Base-by-base conservation (phyloP, 305 asterid genomes). In the Solanum chacoense region DNA sequence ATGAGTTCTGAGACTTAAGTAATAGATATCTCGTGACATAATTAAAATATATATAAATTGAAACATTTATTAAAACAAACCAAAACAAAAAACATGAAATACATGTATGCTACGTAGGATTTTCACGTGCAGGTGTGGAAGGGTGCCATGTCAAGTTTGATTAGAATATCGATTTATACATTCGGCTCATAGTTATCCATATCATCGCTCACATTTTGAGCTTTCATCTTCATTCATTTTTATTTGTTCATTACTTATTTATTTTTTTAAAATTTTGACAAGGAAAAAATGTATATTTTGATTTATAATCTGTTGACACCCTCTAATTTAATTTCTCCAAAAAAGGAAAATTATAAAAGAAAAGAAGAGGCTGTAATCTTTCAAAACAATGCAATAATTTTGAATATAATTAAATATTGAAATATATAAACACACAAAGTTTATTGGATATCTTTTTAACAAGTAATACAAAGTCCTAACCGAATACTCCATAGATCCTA, bases 181-280 rank as follows among this genome's bases (percentile, higher is more conserved):
- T 55, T 0, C 67, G 24, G 24, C n/a, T 55, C 67, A 7, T 55
- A 55, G 11, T 55, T 18, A 3, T 55, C 67, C 24, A 20, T 55
- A 55, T 55, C n/a, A 55, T 1, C 67, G 67, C 67, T 55, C 24
- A 13, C 14, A 40, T 11, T 40, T 40, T 40, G 11, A 16, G n/a
- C 2, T 55, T 14, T 0, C 8, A 55, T 20, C 67, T 55, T 20
- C 24, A 0, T 20, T 55, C 10, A 55, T 55, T 55, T 55, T 20
- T 55, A 55, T 55, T 55, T 55, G 67, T 7, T 55, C 5, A 18
- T 55, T 55, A 55, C 0, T 50, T 50, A 14, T 18, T 55, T 13
- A 12, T 2, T 55, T 55, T 55, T 18, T 0, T 0, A 50, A 55
- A 5, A 3, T 0, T 0, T 0, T 3, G 0, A 18, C 18, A 7